Conservation (phyloP, 2,329 filamentous ascomycete species). For the Coniella vitis region DNA sequence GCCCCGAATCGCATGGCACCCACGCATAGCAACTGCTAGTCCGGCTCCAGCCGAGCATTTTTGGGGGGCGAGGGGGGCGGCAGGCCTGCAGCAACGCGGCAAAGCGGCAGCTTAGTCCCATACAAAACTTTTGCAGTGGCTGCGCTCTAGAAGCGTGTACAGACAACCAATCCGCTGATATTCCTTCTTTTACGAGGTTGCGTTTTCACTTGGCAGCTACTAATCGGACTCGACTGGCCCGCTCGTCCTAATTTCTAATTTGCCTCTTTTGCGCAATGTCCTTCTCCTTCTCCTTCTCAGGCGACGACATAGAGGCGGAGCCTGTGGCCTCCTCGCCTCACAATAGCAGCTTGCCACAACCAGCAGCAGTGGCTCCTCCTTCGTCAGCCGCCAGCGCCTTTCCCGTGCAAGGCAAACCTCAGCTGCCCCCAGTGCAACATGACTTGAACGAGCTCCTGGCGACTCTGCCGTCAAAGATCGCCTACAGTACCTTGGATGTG, state of each 20-base stretch:
- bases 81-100: too few species aligned
- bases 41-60: too few species aligned
- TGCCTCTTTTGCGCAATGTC: slow-evolving; percentile 27
- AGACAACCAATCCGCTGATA: not conserved
- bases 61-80: too few species aligned
- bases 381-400: slow-evolving; percentile 42
- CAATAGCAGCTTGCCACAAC: not conserved
- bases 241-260: not conserved
- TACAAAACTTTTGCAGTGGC: too few species aligned
- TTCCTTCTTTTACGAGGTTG: not conserved
- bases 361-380: slow-evolving; percentile 8
- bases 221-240: not conserved
- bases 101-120: too few species aligned
- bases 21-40: too few species aligned
- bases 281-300: slow-evolving; percentile 56
- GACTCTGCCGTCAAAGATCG: slow-evolving; percentile 64
- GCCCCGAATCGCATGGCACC: too few species aligned
- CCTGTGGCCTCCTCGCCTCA: slow-evolving; percentile 18
- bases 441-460: slow-evolving; percentile 44
- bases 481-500: slow-evolving; percentile 57
- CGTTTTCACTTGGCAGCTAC: not conserved
- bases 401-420: slow-evolving; percentile 53
- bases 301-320: slow-evolving; percentile 56
- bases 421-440: slow-evolving; percentile 49
- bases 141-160: too few species aligned